Base-by-base conservation (phyloP, 371 early-diverging fungal species). In the Syncephalastrum racemosum region DNA sequence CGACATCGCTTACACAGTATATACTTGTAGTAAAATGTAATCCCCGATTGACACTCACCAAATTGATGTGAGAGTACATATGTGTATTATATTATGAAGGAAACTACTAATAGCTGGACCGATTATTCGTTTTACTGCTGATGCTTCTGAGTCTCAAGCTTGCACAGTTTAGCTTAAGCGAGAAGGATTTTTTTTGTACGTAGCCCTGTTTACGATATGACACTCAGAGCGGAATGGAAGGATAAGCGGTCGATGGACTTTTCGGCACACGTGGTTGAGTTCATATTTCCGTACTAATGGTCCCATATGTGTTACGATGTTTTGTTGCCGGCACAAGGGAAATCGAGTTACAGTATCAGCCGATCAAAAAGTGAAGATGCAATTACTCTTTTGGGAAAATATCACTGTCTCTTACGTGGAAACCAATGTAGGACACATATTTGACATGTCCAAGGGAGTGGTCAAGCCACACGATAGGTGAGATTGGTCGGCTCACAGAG, bases 361-460 rank as follows among this genome's bases (percentile, higher is more conserved):
- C 6, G 36, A 31, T n/a, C 12, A 18, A 20, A 2, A 4, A 10
- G n/a, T n/a, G 4, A n/a, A 41, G 31, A 25, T 39, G 20, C 12
- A 20, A 7, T 12, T 12, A 53, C 27, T 36, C 2, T 16, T 50
- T 24, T 24, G 44, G 36, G 36, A 31, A 31, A 10, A 31, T 31
- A 58, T 48, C 59, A 16, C 56, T 48, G 18, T 60, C 43, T 42
- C 50, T 64, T 15, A 59, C 56, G 22, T 40, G 40, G 47, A 64
- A 55, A 42, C 45, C 56, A 52, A 54, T 49, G 23, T 55, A 64
- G 10, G 60, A 63, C 7, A 65, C 45, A 24, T 61, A 62, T 24
- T 40, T 59, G 23, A 65, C 62, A 50, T 55, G 40, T 20, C 62
- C 62, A 25, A 55, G 36, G 6, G 66, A 31, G n/a, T 40, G 23